phyloP scores from a whole-genome alignment of 2,329 filamentous ascomycete species.

The Xylariaceae sp. region DNA sequence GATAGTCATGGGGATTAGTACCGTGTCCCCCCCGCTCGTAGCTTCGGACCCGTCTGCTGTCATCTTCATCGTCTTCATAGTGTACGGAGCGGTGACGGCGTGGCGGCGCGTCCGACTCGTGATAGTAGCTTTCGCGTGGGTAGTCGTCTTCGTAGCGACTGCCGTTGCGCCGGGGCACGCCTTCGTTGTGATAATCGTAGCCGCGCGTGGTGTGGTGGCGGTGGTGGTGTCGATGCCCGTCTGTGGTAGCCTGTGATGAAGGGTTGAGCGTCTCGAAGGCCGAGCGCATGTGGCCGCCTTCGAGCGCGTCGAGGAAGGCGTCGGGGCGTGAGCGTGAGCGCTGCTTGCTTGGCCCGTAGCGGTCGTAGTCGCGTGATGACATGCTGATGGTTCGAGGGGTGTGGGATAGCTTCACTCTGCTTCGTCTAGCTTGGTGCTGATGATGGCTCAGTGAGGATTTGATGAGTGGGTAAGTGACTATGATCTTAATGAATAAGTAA shows the following conservation, averaged over 20 bases:
- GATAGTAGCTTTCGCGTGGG: not conserved
- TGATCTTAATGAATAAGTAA: too few species aligned
- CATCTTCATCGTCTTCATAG: conserved; percentile 4
- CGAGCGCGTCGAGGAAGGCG: conserved; percentile 16
- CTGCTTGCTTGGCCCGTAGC: not conserved
- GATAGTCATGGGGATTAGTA: too few species aligned
- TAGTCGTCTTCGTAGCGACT: conserved; percentile 12
- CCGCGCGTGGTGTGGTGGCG: conserved; percentile 2
- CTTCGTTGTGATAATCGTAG: conserved; percentile 13
- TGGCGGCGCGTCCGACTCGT: not conserved
- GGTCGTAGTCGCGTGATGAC: conserved; percentile 9
- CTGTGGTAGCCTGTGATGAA: not conserved
- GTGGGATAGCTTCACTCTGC: not conserved
- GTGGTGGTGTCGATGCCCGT: conserved; percentile 1
- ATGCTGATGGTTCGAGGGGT: not conserved
- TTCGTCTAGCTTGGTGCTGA: too few species aligned
- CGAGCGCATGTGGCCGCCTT: conserved; percentile 9
- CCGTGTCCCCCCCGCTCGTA: too few species aligned
- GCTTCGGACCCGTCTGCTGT: too few species aligned
- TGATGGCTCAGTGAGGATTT: too few species aligned
- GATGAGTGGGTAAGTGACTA: too few species aligned
- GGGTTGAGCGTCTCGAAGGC: conserved; percentile 7
- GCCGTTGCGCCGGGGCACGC: not conserved
- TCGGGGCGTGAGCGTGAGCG: conserved; percentile 20
- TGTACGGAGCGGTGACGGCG: conserved; percentile 19